A percentile compares a stretch with the other conserved stretches of the same genome.
These are phyloP conservation scores for Phoma herbarum DNA, from an alignment of 2,329 filamentous ascomycete species.

Conservation along the genomic window DNA sequence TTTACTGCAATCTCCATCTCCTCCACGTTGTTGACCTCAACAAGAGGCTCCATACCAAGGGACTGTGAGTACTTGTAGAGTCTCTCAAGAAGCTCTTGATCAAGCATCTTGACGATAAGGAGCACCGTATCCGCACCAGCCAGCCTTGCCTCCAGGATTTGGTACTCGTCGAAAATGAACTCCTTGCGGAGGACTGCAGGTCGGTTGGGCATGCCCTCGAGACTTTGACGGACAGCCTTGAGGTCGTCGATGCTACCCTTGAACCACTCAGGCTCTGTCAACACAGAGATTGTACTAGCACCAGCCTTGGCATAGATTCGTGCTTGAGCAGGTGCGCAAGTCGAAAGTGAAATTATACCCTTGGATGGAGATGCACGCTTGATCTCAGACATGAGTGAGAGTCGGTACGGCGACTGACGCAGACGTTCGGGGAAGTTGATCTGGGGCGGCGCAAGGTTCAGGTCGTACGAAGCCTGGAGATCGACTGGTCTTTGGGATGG, in stretches of 20 bases:
- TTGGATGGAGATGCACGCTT: slow-evolving; percentile 97
- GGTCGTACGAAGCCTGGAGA: slow-evolving; percentile 84
- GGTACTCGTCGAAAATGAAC: slow-evolving; percentile 97
- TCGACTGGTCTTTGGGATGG: slow-evolving; percentile 85
- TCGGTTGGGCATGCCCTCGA: slow-evolving; percentile 91
- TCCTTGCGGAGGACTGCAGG: slow-evolving; percentile 94
- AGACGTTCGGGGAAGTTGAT: slow-evolving; percentile 82
- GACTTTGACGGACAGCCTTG: slow-evolving; percentile 81
- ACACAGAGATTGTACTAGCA: slow-evolving; percentile 96
- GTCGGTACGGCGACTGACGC: slow-evolving; percentile 80
- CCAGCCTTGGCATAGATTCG: slow-evolving; percentile 91
- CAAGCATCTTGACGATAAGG: slow-evolving; percentile 98
- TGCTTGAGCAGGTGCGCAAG: slow-evolving; percentile 89
- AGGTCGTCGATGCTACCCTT: slow-evolving; percentile 97
- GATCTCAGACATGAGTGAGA: slow-evolving; percentile 97
- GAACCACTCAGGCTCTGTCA: slow-evolving; percentile 99
- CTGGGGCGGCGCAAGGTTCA: slow-evolving; percentile 84
- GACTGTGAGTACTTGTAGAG: slow-evolving; percentile 90
- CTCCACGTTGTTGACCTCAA: slow-evolving; percentile 93
- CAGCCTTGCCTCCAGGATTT: slow-evolving; percentile 92
- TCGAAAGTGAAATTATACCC: slow-evolving; percentile 86
- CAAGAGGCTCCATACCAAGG: slow-evolving; percentile 95
- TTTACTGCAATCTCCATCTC: slow-evolving; percentile 91
- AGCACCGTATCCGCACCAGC: slow-evolving; percentile 94
- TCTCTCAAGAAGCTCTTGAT: slow-evolving; percentile 73